Evolutionary conservation across 352 stramenopile genomes (phyloP).

Genomic region (Globisporangium iwayamae): DNA sequence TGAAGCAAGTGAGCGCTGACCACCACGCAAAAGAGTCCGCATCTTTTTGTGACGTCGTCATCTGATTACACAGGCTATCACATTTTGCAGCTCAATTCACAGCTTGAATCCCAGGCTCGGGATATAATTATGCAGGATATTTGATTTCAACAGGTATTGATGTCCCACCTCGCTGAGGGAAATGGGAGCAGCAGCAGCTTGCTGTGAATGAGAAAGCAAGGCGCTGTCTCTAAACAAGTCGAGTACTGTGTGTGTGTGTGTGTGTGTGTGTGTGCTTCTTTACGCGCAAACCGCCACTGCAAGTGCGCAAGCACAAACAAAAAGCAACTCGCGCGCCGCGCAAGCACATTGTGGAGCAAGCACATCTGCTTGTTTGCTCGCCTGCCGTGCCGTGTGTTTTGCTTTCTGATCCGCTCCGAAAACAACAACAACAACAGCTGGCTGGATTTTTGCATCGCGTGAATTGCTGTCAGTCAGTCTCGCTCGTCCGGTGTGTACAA

Average conservation of each 20-base stretch:
- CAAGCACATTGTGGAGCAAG: not conserved
- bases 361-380: not conserved
- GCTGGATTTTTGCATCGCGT: constrained; percentile 3
- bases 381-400: not conserved
- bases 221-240: not conserved
- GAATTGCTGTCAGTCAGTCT: not conserved
- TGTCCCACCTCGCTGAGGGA: not conserved
- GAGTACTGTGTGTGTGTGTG: not conserved
- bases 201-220: not conserved
- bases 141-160: not conserved
- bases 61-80: not conserved
- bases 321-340: not conserved
- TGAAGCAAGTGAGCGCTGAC: not conserved
- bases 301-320: not conserved
- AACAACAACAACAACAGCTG: constrained; percentile 1
- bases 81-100: not conserved
- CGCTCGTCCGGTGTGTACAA: not conserved
- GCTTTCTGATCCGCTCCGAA: constrained; percentile 6
- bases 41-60: constrained; percentile 2
- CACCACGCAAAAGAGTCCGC: not conserved
- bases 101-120: not conserved
- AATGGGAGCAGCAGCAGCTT: not conserved
- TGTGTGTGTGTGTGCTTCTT: not conserved
- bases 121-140: not conserved
- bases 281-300: too few species aligned